A percentile compares a stretch with the other conserved stretches of the same genome.
phyloP scores from a whole-genome alignment of 2,329 filamentous ascomycete genomes.

The Ceratocystis albifundus region DNA sequence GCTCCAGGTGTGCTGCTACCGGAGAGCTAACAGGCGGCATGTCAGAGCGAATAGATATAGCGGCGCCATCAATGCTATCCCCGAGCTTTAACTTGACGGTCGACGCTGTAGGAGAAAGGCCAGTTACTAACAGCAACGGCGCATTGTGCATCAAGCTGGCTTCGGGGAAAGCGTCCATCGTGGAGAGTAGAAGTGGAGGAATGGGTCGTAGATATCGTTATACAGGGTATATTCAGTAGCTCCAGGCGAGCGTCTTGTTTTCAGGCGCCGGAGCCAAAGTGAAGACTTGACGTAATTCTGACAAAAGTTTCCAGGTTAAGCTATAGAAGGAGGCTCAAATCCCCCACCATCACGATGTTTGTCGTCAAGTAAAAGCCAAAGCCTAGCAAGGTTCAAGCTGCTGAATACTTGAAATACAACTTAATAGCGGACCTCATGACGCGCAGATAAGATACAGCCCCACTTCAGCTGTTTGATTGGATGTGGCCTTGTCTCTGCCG shows the following conservation, averaged over 20 bases:
- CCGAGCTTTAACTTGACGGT: conserved; percentile 10
- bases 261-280: no score
- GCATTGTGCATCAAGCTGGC: conserved; percentile 80
- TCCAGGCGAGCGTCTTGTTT: neutral
- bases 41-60: conserved; percentile 48
- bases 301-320: no score
- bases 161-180: conserved; percentile 67
- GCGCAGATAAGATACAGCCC: conserved; percentile 14
- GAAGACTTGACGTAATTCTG: no score
- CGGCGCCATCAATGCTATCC: conserved; percentile 11
- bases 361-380: neutral
- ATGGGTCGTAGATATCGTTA: neutral
- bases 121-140: conserved; percentile 72
- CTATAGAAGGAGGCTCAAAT: neutral
- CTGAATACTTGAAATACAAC: neutral
- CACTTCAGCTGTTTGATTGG: conserved; percentile 16
- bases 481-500: conserved; percentile 16
- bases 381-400: neutral
- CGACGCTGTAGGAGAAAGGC: conserved; percentile 38
- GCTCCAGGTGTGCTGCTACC: conserved; percentile 52
- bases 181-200: conserved; percentile 14
- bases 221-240: neutral
- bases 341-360: conserved; percentile 17
- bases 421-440: conserved; percentile 14
- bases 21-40: conserved; percentile 54